Evolutionary conservation across 495 filamentous ascomycete genomes (phyloP), one percentile per base, ranked within the genome.

Genomic region (Lindgomyces ingoldianus): DNA sequence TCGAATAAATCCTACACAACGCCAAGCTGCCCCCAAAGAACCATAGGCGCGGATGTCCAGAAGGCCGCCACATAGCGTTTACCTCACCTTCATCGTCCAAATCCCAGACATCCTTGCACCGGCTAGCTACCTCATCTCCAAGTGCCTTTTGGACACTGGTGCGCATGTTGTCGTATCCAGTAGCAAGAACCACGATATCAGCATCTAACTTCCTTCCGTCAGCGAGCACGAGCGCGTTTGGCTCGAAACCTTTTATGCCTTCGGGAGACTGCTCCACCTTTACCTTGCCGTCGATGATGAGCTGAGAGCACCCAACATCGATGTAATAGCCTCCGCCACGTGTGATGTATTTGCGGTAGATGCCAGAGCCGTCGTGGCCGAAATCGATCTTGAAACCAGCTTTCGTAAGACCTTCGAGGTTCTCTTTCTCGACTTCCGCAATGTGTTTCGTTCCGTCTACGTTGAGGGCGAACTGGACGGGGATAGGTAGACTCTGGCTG

Each of bases 131-230:
- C 25, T 83, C 80, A 42, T 90, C 84, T 0, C 89, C 89, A 49
- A 96, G 85, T 45, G 91, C 85, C 30, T 70, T 76, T 6, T 84
- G 74, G 2, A 82, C 79, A 4, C 78, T 78, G 0, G 84, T 86
- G 33, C 82, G 76, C 90, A 94, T 96, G 70, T 91, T 92, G 57
- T 85, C 77, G 72, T 91, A 94, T 0, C 91, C 91, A 12, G 91
- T 96, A 9, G 91, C 90, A 60, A 93, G 85, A 10, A 94, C 79
- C 53, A 96, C 85, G 74, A 90, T 87, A 68, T 94, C 91, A 0
- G 90, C 90, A 56, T 87, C 81, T 0, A 94, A 73, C 61, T 82
- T 80, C 0, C 78, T 80, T 0, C 88, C 89, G 69, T 93, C 89
- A 0, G 78, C 81, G 47, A 96, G 85, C 4, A 77, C 74, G 1